Conservation (phyloP, 2,329 filamentous ascomycete species). For the Monosporascus sp. region DNA sequence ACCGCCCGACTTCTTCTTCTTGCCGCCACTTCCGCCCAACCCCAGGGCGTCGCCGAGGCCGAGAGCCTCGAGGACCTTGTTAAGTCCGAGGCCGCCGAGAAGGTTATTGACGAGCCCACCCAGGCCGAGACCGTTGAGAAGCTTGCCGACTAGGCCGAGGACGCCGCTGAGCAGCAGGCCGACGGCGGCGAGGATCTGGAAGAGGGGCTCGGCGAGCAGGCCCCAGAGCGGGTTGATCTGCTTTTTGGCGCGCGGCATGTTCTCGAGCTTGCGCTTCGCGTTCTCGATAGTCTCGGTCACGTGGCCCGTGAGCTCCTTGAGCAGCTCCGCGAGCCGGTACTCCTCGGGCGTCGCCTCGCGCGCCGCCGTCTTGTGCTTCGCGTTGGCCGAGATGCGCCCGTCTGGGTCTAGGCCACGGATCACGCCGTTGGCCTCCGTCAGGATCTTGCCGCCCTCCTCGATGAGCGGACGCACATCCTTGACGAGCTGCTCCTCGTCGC, state of each 20-base stretch:
- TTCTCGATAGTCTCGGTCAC: conserved; percentile 81
- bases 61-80: conserved; percentile 68
- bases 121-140: conserved; percentile 76
- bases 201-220: conserved; percentile 75
- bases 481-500: conserved; percentile 86
- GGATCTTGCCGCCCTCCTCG: conserved; percentile 75
- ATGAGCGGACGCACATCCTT: conserved; percentile 82
- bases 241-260: conserved; percentile 94
- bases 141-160: conserved; percentile 73
- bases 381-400: conserved; percentile 75
- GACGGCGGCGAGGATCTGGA: conserved; percentile 88
- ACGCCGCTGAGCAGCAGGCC: conserved; percentile 79
- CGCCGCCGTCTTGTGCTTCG: conserved; percentile 72
- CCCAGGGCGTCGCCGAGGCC: conserved; percentile 52
- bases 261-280: conserved; percentile 80
- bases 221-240: conserved; percentile 87
- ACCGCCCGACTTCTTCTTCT: conserved; percentile 27
- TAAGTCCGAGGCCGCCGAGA: conserved; percentile 70
- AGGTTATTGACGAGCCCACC: conserved; percentile 76
- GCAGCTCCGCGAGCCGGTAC: conserved; percentile 73
- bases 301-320: conserved; percentile 80
- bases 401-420: conserved; percentile 88
- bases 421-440: conserved; percentile 80
- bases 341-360: conserved; percentile 79
- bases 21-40: conserved; percentile 37